phyloP scores from a whole-genome alignment of 768 basidiomycete species.

The Trametes sanguinea region DNA sequence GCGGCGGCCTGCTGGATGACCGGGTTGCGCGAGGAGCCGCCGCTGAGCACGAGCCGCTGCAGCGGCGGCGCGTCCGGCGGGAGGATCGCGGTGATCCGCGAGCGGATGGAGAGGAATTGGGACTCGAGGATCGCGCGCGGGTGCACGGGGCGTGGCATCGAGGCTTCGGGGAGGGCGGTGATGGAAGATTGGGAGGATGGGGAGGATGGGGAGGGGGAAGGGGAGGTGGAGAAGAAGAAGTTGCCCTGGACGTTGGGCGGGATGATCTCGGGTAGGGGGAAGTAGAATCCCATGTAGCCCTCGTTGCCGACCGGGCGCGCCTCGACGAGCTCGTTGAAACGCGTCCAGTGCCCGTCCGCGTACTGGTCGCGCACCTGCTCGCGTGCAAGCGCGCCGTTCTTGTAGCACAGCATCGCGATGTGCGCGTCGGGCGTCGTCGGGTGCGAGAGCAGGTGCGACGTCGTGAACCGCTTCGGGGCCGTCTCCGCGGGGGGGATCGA shows the following conservation, averaged over 20 bases:
- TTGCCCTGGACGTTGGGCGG: conserved; percentile 76
- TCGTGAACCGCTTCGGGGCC: conserved; percentile 69
- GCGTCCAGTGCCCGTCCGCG: conserved; percentile 60
- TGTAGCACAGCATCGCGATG: conserved; percentile 92
- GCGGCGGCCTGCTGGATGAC: conserved; percentile 75
- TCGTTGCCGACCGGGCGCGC: conserved; percentile 55
- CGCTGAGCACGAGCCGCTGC: conserved; percentile 72
- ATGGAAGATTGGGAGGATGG: conserved; percentile 1
- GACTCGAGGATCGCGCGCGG: conserved; percentile 82
- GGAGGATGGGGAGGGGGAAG: conserved; percentile 27
- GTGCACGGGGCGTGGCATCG: conserved; percentile 50
- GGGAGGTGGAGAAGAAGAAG: conserved; percentile 54
- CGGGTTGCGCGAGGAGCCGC: conserved; percentile 75
- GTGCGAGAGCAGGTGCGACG: conserved; percentile 73
- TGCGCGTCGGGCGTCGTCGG: conserved; percentile 62
- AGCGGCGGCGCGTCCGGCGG: conserved; percentile 56
- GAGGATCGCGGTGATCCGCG: conserved; percentile 68
- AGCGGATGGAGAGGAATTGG: conserved; percentile 80
- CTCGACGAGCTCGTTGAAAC: conserved; percentile 68
- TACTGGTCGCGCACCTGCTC: conserved; percentile 73
- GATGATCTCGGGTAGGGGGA: conserved; percentile 85
- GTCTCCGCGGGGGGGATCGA: conserved; percentile 66
- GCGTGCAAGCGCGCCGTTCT: conserved; percentile 82
- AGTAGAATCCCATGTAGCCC: conserved; percentile 73
- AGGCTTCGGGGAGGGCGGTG: conserved; percentile 23